Base-by-base conservation (phyloP, 108 stramenopile genomes). In the Cyclotella atomus region DNA sequence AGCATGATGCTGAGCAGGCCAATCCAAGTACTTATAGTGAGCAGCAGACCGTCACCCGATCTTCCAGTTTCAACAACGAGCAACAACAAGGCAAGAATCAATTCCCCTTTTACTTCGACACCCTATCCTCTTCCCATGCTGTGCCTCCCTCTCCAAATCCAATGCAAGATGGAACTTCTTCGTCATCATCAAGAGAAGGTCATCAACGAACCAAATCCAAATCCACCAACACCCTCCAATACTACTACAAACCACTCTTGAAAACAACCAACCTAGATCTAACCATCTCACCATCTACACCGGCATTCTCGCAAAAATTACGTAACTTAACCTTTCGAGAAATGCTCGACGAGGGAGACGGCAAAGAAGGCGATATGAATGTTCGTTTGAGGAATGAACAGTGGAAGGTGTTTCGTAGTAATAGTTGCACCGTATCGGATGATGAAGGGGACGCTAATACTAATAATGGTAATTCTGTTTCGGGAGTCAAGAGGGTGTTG, bases 331-430 rank as follows among this genome's bases (percentile, higher is more conserved):
- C 64, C 30, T 66, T 77, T 29, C 77, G 65, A 3, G 77, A 78
- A 36, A 71, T 78, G 77, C 49, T 70, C 0, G 77, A 78, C 34
- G 77, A 71, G 36, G 77, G 77, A 7, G 77, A 78, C 44, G 77
- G 77, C 0, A 47, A 57, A 41, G 77, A 78, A 46, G 65, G 65
- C 1, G 77, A 78, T 59, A 38, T 65, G 54, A 78, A 78, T 21
- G 34, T 55, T 20, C 61, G 64, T 2, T 59, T 45, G 44, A 45
- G 77, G 45, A 78, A 78, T 28, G 69, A 78, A 38, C 63, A 50
- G 63, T 78, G 77, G 77, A 78, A 78, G 47, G 70, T 63, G 3
- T 78, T 78, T 65, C 32, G 57, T 1, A 57, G 17, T 19, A 70
- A 47, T 49, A 59, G 38, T 12, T 9, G 9, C 38, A 41, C 9